A percentile compares a stretch with the other conserved stretches of the same genome.
phyloP scores from a whole-genome alignment of 2,329 filamentous ascomycete genomes.

The Penicillium sp. region DNA sequence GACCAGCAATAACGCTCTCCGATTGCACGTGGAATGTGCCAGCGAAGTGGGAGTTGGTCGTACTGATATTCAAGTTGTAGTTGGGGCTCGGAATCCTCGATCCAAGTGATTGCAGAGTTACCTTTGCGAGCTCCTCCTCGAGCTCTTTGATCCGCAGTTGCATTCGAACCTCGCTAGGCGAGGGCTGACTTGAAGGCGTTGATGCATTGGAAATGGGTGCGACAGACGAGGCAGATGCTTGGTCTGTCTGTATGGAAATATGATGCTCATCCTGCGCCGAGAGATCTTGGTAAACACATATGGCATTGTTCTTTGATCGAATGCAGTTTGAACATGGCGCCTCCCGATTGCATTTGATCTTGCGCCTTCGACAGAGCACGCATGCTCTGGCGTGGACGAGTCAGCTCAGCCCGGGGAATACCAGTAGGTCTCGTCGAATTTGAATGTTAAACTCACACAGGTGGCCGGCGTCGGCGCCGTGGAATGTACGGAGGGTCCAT shows the following conservation, averaged over 20 bases:
- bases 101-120: conserved; percentile 19
- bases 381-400: conserved; percentile 52
- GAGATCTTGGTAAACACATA: conserved; percentile 21
- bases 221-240: conserved; percentile 1
- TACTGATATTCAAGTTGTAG: conserved; percentile 45
- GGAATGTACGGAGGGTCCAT: conserved; percentile 19
- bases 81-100: conserved; percentile 23
- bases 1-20: conserved; percentile 38
- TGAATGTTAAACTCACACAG: conserved; percentile 46
- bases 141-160: conserved; percentile 48
- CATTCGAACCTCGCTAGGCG: conserved; percentile 43
- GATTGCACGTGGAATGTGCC: conserved; percentile 52
- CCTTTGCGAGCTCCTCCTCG: conserved; percentile 47
- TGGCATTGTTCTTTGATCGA: conserved; percentile 40
- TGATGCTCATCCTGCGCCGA: background rate
- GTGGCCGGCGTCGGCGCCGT: conserved; percentile 48
- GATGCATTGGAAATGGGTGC: conserved; percentile 22
- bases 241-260: background rate
- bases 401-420: background rate
- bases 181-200: conserved; percentile 27
- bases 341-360: conserved; percentile 65
- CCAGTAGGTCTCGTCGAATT: too few relatives aligned
- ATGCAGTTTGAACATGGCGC: conserved; percentile 64
- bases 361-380: conserved; percentile 62
- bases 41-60: conserved; percentile 42